Evolutionary conservation across 2,329 filamentous ascomycete genomes (phyloP), one percentile per base, ranked within the genome.

Genomic region (Colletotrichum euphorbiae): DNA sequence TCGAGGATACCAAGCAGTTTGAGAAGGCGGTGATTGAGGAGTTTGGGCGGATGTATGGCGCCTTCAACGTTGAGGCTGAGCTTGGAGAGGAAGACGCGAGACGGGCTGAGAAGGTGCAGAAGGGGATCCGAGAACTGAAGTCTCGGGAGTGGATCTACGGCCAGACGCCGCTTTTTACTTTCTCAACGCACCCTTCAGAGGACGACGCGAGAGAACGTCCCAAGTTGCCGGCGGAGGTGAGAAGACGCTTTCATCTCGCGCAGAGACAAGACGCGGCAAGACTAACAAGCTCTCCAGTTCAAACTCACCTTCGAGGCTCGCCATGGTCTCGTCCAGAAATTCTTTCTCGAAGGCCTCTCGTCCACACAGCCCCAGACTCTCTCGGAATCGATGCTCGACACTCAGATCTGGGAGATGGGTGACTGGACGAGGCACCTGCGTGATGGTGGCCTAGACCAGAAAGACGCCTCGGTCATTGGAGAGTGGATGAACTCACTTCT

Each of bases 101-200:
- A 50, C 80, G 78, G 69, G 81, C 88, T 2, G 78, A 82, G 2
- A 74, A 76, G 71, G 85, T 97, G 42, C 79, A 74, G 42, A 88
- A 89, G 72, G 91, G 91, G 1, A 84, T 90, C 55, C 78, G 80
- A 6, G 89, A 92, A 75, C 77, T 73, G 42, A 71, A 89, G 85
- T 90, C 89, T 0, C 78, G 81, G 3, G 87, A 89, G 11, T 98
- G 94, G 93, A 91, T 91, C 66, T 97, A 91, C 78, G 87, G 87
- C 2, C 94, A 97, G 80, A 97, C 94, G 2, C 94, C 94, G 1
- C 90, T 90, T 62, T 98, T 97, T 77, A 89, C 86, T 7, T 89
- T 95, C 72, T 89, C 87, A 3, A 89, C 86, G 3, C 81, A 86
- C 76, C 79, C 90, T 42, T 85, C 84, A 70, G 82, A 88, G 70